A percentile compares a stretch with the other conserved stretches of the same genome.
Evolutionary conservation across 2,329 filamentous ascomycete species (phyloP).

Genomic region (Myriosclerotinia curreyana): DNA sequence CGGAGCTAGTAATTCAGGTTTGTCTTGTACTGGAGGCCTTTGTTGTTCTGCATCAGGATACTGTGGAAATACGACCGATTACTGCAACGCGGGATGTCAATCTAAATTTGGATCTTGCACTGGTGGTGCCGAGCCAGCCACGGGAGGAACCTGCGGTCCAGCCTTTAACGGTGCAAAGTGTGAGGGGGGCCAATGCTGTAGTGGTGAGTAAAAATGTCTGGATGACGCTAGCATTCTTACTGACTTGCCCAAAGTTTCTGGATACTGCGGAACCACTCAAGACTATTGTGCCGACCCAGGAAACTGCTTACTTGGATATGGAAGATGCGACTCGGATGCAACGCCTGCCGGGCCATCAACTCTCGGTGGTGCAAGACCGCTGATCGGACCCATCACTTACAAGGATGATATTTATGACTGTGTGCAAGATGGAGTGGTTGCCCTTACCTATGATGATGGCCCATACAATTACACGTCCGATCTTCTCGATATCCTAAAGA

Average conservation of each 20-base stretch:
- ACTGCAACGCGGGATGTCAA: constrained; percentile 29
- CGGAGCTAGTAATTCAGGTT: constrained; percentile 13
- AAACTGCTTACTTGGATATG: constrained; percentile 27
- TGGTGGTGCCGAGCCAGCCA: constrained; percentile 8
- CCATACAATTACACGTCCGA: constrained; percentile 64
- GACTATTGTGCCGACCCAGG: constrained; percentile 30
- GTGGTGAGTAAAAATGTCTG: constrained; percentile 6
- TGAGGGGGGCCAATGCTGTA: constrained; percentile 26
- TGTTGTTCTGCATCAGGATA: constrained; percentile 21
- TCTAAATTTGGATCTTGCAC: constrained; percentile 22
- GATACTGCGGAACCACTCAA: constrained; percentile 23
- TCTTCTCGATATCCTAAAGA: constrained; percentile 56
- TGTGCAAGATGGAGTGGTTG: constrained; percentile 54
- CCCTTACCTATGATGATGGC: constrained; percentile 66
- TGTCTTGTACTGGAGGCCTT: constrained; percentile 13
- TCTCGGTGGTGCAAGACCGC: constrained; percentile 46
- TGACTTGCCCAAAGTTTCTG: constrained; percentile 16
- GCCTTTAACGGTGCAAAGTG: constrained; percentile 24
- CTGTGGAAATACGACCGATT: constrained; percentile 22
- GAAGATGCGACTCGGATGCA: constrained; percentile 54
- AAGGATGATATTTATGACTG: constrained; percentile 57
- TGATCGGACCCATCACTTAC: constrained; percentile 53
- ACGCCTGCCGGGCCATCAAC: constrained; percentile 54
- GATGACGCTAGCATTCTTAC: neutral
- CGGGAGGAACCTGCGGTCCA: constrained; percentile 22